These are phyloP conservation scores for Aspergillus sclerotiicarbonarius DNA, from an alignment of 495 filamentous ascomycete species.

Conservation along the genomic window DNA sequence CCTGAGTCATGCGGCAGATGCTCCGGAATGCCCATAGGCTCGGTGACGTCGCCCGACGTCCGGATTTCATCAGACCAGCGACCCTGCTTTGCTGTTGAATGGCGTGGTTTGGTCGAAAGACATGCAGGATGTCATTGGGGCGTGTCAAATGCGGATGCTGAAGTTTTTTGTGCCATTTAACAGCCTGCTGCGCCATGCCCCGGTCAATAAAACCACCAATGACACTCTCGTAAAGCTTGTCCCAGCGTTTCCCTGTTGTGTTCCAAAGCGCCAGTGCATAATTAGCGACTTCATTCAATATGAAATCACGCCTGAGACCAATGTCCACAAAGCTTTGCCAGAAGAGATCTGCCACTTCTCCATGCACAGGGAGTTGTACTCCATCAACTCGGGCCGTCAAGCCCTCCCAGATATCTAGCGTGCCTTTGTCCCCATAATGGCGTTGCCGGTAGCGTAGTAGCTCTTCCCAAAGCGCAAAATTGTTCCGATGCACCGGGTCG, in stretches of 20 bases:
- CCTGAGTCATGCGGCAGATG: slow-evolving; percentile 41
- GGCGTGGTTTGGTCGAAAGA: slow-evolving; percentile 31
- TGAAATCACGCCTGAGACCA: slow-evolving; percentile 42
- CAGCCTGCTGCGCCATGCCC: slow-evolving; percentile 32
- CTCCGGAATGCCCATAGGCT: slow-evolving; percentile 43
- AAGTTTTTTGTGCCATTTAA: slow-evolving; percentile 49
- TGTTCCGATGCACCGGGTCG: slow-evolving; percentile 38
- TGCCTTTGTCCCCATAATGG: slow-evolving; percentile 57
- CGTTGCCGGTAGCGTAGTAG: slow-evolving; percentile 61
- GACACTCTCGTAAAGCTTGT: slow-evolving; percentile 46
- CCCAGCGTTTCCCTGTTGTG: slow-evolving; percentile 42
- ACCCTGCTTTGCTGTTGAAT: not conserved
- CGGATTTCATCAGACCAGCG: not conserved
- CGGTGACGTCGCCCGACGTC: slow-evolving; percentile 14
- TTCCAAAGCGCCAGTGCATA: slow-evolving; percentile 57
- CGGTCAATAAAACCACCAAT: slow-evolving; percentile 46
- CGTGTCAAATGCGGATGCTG: slow-evolving; percentile 28
- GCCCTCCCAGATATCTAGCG: slow-evolving; percentile 60
- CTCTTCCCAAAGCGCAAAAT: slow-evolving; percentile 64
- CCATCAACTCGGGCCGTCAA: slow-evolving; percentile 47
- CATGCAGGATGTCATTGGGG: slow-evolving; percentile 34
- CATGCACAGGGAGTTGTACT: slow-evolving; percentile 45
- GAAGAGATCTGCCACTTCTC: slow-evolving; percentile 49
- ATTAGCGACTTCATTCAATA: slow-evolving; percentile 49
- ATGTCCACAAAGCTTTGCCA: slow-evolving; percentile 56